Evolutionary conservation across 805 yeast species (phyloP).

Genomic region (Candida koratica): DNA sequence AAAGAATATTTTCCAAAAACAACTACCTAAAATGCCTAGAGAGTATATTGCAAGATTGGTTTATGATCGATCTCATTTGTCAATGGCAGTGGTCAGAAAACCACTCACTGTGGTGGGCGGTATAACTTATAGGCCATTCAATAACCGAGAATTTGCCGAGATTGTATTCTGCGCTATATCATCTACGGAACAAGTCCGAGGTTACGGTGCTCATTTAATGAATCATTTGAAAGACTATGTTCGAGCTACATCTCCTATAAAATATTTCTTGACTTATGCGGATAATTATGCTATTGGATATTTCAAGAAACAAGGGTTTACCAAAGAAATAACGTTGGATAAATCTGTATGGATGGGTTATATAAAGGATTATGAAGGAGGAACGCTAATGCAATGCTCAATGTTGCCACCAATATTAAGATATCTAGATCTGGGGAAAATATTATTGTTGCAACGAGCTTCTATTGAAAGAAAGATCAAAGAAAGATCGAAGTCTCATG

Average conservation of each 20-base stretch:
- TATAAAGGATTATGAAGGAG: slow-evolving; percentile 98
- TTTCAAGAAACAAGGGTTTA: slow-evolving; percentile 96
- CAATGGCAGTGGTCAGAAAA: slow-evolving; percentile 92
- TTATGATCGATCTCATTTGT: slow-evolving; percentile 88
- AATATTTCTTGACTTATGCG: slow-evolving; percentile 48
- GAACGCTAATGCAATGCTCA: slow-evolving; percentile 95
- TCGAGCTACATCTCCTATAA: slow-evolving; percentile 66
- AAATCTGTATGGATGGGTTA: slow-evolving; percentile 95
- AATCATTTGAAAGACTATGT: slow-evolving; percentile 96
- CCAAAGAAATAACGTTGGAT: slow-evolving; percentile 87
- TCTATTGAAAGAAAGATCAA: slow-evolving; percentile 84
- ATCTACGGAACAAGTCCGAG: slow-evolving; percentile 95
- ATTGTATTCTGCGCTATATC: slow-evolving; percentile 98
- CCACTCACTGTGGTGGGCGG: slow-evolving; percentile 98
- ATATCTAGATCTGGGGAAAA: slow-evolving; percentile 84
- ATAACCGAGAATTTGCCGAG: slow-evolving; percentile 88
- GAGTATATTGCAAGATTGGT: slow-evolving; percentile 94
- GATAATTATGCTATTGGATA: slow-evolving; percentile 99
- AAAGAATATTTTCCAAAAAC: slow-evolving; percentile 94
- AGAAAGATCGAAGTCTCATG: slow-evolving; percentile 70
- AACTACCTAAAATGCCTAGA: slow-evolving; percentile 97
- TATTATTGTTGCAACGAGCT: slow-evolving; percentile 82
- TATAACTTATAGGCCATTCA: slow-evolving; percentile 92
- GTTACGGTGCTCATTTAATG: slow-evolving; percentile 98
- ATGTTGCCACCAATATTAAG: slow-evolving; percentile 81